These are phyloP conservation scores for Cyclotella kingstonii DNA, from an alignment of 108 stramenopile species.

Conservation along the genomic window DNA sequence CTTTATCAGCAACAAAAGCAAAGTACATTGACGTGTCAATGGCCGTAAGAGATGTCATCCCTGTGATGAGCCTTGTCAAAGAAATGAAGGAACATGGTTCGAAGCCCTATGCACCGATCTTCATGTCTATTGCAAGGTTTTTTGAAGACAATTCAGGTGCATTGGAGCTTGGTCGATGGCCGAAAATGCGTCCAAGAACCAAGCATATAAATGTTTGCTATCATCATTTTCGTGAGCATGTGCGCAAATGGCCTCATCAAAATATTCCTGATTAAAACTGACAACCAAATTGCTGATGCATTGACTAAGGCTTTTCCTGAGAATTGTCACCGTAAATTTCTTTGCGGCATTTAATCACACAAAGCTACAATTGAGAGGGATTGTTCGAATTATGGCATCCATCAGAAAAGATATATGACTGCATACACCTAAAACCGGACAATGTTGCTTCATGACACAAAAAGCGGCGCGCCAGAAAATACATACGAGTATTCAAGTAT, in stretches of 20 bases:
- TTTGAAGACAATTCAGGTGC: no score
- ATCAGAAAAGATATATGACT: no score
- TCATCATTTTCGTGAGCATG: no score
- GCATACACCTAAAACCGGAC: no score
- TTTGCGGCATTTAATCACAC: neutral
- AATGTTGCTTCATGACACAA: no score
- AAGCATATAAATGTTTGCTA: conserved; percentile 31
- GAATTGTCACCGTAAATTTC: conserved; percentile 1
- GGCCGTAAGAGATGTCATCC: conserved; percentile 6
- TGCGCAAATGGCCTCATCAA: conserved; percentile 13
- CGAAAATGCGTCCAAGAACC: conserved; percentile 17
- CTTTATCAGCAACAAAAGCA: conserved; percentile 4
- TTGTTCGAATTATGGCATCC: no score
- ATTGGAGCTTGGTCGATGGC: conserved; percentile 1
- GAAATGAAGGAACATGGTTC: conserved; percentile 12
- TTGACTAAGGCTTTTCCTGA: neutral
- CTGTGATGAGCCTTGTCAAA: conserved; percentile 3
- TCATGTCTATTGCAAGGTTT: conserved; percentile 16
- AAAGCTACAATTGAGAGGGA: neutral
- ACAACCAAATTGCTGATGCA: conserved; percentile 15
- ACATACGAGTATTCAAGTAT: no score
- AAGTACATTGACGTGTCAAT: conserved; percentile 9
- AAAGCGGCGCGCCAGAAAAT: no score
- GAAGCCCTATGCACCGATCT: conserved; percentile 11
- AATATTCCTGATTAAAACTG: conserved; percentile 18